Percentiles rank a stretch among this genome's conserved stretches.
phyloP scores from a whole-genome alignment of 441 rosid genomes.

The Populus trichocarpa region DNA sequence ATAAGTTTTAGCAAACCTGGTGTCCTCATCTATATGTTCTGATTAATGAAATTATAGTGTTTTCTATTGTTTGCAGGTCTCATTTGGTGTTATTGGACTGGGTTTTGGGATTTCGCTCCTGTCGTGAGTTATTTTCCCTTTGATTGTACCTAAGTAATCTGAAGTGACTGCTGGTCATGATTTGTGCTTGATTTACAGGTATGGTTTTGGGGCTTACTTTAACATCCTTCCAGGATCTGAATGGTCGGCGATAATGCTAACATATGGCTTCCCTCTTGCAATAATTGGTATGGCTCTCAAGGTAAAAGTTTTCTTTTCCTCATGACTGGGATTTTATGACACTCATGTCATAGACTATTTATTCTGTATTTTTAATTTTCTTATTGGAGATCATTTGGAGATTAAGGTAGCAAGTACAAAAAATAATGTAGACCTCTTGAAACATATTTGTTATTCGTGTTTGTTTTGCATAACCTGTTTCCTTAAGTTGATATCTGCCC shows the following conservation, averaged over 20 bases:
- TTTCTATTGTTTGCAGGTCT: conserved; percentile 47
- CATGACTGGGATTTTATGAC: neutral
- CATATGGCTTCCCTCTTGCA: conserved; percentile 96
- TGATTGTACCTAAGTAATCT: neutral
- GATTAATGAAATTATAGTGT: neutral
- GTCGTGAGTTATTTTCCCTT: conserved; percentile 52
- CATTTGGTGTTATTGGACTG: conserved; percentile 87
- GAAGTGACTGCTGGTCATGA: conserved; percentile 6
- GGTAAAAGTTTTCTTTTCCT: conserved; percentile 41
- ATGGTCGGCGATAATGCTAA: conserved; percentile 93
- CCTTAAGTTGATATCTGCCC: neutral
- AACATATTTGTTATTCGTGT: neutral
- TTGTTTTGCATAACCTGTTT: neutral
- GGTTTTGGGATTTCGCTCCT: conserved; percentile 72
- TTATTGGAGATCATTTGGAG: neutral
- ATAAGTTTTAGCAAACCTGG: neutral
- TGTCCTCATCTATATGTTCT: neutral
- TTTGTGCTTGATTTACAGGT: conserved; percentile 40
- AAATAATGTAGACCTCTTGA: neutral
- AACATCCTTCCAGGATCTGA: conserved; percentile 93
- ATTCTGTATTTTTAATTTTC: neutral
- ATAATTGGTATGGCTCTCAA: conserved; percentile 97
- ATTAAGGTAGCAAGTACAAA: neutral
- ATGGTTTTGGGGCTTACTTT: conserved; percentile 94
- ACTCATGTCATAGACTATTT: neutral